These are phyloP conservation scores for Euphrasia arctica DNA, from an alignment of 305 asterid genomes.

Conservation along the genomic window DNA sequence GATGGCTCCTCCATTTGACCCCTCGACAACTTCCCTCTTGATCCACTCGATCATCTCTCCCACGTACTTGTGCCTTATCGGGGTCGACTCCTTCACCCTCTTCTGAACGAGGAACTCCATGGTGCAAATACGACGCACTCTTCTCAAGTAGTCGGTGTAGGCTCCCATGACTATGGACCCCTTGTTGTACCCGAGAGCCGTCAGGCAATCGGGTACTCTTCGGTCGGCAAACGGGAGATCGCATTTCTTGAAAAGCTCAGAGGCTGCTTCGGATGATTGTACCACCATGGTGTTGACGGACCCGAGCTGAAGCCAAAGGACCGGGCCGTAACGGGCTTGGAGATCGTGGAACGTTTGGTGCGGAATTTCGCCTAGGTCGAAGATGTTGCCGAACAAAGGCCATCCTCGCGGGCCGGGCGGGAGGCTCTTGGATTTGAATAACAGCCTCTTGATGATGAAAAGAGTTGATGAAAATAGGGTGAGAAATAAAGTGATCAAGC, in stretches of 20 bases:
- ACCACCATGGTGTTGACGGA: conserved; percentile 15
- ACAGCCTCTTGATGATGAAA: not conserved
- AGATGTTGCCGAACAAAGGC: conserved; percentile 8
- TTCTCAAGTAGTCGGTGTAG: conserved; percentile 5
- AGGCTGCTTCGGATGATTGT: conserved; percentile 17
- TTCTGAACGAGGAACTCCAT: conserved; percentile 1
- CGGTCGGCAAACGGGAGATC: conserved; percentile 43
- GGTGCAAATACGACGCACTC: conserved; percentile 4
- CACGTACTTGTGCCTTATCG: not conserved
- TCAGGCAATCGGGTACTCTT: conserved; percentile 36
- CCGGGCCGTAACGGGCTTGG: conserved; percentile 8
- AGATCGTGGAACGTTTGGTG: conserved; percentile 9
- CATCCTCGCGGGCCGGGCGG: conserved; percentile 13
- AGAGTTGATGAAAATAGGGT: not conserved
- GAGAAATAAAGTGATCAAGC: not conserved
- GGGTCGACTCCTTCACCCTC: not conserved
- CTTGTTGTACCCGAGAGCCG: conserved; percentile 32
- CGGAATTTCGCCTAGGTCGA: conserved; percentile 1
- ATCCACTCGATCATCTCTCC: conserved; percentile 9
- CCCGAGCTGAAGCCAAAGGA: not conserved
- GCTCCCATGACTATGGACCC: conserved; percentile 8
- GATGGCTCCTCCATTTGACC: not conserved
- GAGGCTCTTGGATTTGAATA: not conserved
- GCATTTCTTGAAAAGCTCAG: conserved; percentile 43
- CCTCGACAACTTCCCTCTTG: not conserved